Evolutionary conservation across 2,329 filamentous ascomycete genomes (phyloP).

Genomic region (Lecanicillium sp.): DNA sequence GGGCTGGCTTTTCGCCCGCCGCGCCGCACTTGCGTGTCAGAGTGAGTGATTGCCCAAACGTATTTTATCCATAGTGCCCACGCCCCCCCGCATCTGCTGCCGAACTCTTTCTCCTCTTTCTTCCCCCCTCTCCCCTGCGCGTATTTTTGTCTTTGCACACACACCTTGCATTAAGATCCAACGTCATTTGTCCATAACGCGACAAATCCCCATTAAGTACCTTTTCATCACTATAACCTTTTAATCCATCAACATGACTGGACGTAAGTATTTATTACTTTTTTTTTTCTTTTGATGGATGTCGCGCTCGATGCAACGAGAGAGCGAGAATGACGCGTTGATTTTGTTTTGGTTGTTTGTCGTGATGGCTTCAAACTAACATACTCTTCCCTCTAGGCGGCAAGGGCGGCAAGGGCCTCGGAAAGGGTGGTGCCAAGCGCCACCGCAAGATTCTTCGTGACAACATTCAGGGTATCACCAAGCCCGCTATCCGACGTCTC

Average conservation of each 20-base stretch:
- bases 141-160: too few species aligned
- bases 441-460: constrained; percentile 98
- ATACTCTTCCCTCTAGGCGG: constrained; percentile 52
- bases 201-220: constrained; percentile 17
- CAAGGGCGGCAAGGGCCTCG: constrained; percentile 95
- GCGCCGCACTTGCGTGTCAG: too few species aligned
- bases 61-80: constrained; percentile 23
- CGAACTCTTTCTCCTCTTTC: constrained; percentile 10
- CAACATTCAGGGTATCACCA: constrained; percentile 99
- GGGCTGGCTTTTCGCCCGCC: too few species aligned
- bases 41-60: constrained; percentile 30
- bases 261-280: constrained; percentile 47
- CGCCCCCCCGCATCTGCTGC: constrained; percentile 18
- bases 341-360: too few species aligned
- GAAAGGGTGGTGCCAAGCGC: constrained; percentile 97
- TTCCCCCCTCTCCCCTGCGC: constrained; percentile 12
- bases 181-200: constrained; percentile 9
- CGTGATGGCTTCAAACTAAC: constrained; percentile 32
- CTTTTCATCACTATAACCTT: constrained; percentile 16
- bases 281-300: constrained; percentile 9
- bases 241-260: constrained; percentile 45
- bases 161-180: constrained; percentile 12
- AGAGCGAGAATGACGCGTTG: constrained; percentile 9
- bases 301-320: neutral
- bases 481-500: constrained; percentile 97